Evolutionary conservation across 805 yeast genomes (phyloP).

Genomic region (Barnettozyma pratensis): DNA sequence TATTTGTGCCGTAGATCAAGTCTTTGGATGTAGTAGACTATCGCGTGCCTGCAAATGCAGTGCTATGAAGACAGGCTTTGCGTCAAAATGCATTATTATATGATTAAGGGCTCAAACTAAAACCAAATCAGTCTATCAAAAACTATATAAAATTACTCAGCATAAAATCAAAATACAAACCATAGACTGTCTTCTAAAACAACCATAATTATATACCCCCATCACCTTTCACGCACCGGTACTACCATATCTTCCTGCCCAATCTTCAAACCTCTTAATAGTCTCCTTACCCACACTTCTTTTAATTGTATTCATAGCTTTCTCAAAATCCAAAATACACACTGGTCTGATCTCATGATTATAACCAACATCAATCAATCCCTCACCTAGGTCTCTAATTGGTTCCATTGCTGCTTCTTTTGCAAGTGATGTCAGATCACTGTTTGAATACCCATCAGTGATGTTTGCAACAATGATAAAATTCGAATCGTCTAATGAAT

Average conservation of each 20-base stretch:
- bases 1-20: too few species aligned
- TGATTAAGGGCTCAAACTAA: too few species aligned
- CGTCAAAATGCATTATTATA: too few species aligned
- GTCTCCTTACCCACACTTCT: conserved; percentile 89
- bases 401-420: conserved; percentile 99
- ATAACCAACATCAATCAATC: conserved; percentile 59
- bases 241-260: conserved; percentile 86
- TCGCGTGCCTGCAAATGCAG: too few species aligned
- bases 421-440: conserved; percentile 88
- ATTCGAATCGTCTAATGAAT: conserved; percentile 61
- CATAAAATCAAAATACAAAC: too few species aligned
- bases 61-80: too few species aligned
- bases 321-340: conserved; percentile 63
- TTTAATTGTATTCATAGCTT: conserved; percentile 71
- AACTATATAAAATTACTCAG: too few species aligned
- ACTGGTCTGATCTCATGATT: conserved; percentile 71
- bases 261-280: conserved; percentile 70
- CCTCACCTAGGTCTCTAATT: conserved; percentile 81
- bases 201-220: background rate
- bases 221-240: conserved; percentile 56
- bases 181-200: conserved; percentile 9
- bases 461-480: conserved; percentile 51
- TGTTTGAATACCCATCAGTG: conserved; percentile 86
- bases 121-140: too few species aligned
- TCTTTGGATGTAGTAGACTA: too few species aligned